Base-by-base conservation (phyloP, 2,329 filamentous ascomycete species). In the Aspergillus candidus region DNA sequence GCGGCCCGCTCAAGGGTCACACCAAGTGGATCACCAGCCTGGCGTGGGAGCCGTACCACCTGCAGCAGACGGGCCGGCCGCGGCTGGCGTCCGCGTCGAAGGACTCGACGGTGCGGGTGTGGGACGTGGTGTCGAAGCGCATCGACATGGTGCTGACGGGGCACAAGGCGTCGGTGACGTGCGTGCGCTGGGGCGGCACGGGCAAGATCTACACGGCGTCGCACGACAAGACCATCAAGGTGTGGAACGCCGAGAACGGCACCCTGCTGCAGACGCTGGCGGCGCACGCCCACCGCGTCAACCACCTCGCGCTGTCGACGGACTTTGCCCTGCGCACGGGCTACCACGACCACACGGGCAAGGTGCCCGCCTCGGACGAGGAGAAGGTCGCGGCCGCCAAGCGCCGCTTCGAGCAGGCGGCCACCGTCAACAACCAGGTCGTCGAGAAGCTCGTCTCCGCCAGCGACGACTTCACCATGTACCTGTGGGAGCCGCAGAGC, bases 391-490 rank as follows among this genome's bases (percentile, higher is more conserved):
- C 75, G 6, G 88, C 88, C 62, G 90, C 93, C 0, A 84, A 82
- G 63, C 78, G 85, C 55, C 79, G 89, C 18, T 97, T 95, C 60
- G 83, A 93, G 56, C 88, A 89, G 62, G 89, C 89, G 1, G 88
- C 88, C 4, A 86, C 76, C 2, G 76, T 89, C 22, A 80, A 84
- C 51, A 86, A 86, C 18, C 80, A 83, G 59, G 75, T 94, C 15
- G 81, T 86, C 1, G 93, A 98, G 71, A 80, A 87, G 22, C 71
- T 97, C 4, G 86, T 94, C 3, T 94, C 89, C 7, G 93, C 91
- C 2, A 91, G 85, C 53, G 93, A 97, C 61, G 93, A 98, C 66
- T 94, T 90, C 65, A 95, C 90, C 5, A 91, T 98, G 78, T 95
- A 89, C 63, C 77, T 98, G 6, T 98, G 91, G 91, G 87, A 94